Percentiles rank a stretch among this genome's conserved stretches.
Conservation (phyloP, 2,329 filamentous ascomycete genomes). For the Zasmidium angulare region DNA sequence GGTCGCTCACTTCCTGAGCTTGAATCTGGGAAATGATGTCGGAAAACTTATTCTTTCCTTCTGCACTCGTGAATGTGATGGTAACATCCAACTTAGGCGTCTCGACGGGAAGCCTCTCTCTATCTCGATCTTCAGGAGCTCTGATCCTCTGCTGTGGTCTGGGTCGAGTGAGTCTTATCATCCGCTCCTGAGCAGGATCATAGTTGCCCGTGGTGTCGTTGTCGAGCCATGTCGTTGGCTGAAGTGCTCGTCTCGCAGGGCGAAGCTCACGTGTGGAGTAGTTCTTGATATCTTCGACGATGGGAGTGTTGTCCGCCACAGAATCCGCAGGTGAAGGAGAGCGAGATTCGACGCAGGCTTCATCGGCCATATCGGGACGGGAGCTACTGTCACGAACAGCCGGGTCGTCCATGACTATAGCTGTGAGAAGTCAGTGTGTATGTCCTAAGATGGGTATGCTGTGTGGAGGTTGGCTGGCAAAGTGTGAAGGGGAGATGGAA, state of each 20-base stretch:
- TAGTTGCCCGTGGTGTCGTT: slow-evolving; percentile 5
- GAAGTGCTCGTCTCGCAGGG: not conserved
- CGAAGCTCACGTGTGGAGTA: not conserved
- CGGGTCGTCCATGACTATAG: too few species aligned
- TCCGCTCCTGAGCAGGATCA: slow-evolving; percentile 3
- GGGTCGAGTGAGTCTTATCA: not conserved
- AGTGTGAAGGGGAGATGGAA: too few species aligned
- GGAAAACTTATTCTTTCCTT: not conserved
- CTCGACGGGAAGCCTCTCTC: not conserved
- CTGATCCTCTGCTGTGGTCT: not conserved
- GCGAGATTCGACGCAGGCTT: not conserved
- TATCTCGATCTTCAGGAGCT: not conserved
- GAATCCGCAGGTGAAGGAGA: not conserved
- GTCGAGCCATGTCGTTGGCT: not conserved
- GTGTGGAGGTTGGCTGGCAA: too few species aligned
- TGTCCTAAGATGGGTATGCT: too few species aligned
- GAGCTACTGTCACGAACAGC: too few species aligned
- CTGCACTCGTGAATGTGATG: not conserved
- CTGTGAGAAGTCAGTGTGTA: too few species aligned
- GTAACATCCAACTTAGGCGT: not conserved
- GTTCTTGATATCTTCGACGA: not conserved
- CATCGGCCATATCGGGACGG: not conserved
- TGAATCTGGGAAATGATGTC: not conserved
- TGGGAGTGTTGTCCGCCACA: not conserved
- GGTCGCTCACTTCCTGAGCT: not conserved